Evolutionary conservation across 768 basidiomycete genomes (phyloP).

Genomic region (Leccinum olivaceopallidum): DNA sequence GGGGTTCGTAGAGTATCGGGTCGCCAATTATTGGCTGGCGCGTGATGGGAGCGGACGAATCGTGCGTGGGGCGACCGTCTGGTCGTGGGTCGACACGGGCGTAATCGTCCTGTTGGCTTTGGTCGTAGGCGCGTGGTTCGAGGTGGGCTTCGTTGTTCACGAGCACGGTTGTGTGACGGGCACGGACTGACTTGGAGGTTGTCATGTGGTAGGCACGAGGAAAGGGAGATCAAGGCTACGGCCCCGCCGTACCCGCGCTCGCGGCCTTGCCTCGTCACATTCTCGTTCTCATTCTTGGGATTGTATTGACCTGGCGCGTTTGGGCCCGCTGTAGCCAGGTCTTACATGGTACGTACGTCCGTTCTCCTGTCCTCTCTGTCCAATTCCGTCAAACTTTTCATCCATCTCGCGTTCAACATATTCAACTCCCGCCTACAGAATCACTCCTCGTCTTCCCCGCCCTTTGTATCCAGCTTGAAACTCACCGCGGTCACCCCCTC

Average conservation of each 20-base stretch:
- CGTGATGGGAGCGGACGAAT: conserved; percentile 41
- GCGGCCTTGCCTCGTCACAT: background rate
- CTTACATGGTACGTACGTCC: background rate
- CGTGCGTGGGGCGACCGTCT: conserved; percentile 30
- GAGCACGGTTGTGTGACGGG: background rate
- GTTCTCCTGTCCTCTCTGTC: too few species aligned
- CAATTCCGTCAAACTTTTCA: too few species aligned
- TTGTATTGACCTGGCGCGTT: background rate
- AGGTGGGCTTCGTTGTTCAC: background rate
- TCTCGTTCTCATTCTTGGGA: background rate
- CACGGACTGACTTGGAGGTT: background rate
- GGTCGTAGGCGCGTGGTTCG: background rate
- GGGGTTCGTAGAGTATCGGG: conserved; percentile 35
- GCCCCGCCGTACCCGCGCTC: background rate
- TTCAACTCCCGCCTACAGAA: background rate
- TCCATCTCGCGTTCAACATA: background rate
- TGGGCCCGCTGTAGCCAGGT: background rate
- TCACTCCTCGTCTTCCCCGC: background rate
- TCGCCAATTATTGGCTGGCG: conserved; percentile 52
- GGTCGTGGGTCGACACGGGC: conserved; percentile 31
- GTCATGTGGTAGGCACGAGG: background rate
- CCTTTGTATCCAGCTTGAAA: background rate
- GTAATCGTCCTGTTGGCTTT: background rate
- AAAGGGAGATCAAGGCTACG: background rate
- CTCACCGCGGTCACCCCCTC: background rate